These are phyloP conservation scores for Lipomyces mesembrius DNA, from an alignment of 805 yeast species.

Conservation along the genomic window DNA sequence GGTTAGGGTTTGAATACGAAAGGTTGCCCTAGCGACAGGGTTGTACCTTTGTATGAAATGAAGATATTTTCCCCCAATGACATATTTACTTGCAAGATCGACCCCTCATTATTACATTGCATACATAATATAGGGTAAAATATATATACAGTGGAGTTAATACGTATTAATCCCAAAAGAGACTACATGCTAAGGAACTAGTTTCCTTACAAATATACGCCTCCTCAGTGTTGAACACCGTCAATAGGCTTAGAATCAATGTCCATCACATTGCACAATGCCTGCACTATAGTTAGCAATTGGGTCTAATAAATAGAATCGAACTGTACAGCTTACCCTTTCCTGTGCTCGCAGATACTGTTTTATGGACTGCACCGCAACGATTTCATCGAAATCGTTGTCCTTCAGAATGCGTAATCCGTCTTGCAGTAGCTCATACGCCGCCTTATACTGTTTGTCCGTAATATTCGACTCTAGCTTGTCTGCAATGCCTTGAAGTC, in stretches of 20 bases:
- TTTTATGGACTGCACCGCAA: slow-evolving; percentile 44
- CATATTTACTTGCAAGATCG: not conserved
- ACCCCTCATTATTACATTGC: not conserved
- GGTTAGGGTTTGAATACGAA: not conserved
- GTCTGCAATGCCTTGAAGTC: slow-evolving; percentile 61
- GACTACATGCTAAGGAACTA: not conserved
- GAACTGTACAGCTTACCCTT: slow-evolving; percentile 11
- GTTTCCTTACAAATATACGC: not conserved
- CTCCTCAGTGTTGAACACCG: not conserved
- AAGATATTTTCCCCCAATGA: too few species aligned
- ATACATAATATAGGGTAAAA: not conserved
- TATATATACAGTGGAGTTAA: slow-evolving; percentile 1
- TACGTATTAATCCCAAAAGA: slow-evolving; percentile 9
- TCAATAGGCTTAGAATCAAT: slow-evolving; percentile 4
- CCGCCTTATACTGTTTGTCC: slow-evolving; percentile 70
- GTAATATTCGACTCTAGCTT: slow-evolving; percentile 67
- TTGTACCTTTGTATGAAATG: not conserved
- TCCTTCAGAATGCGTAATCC: slow-evolving; percentile 48
- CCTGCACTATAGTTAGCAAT: not conserved
- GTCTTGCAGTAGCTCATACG: slow-evolving; percentile 58
- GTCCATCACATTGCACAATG: slow-evolving; percentile 24
- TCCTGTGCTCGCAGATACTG: slow-evolving; percentile 27
- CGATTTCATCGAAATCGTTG: slow-evolving; percentile 43
- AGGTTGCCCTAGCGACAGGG: too few species aligned
- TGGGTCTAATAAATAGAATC: not conserved